Conservation (phyloP, 2,329 filamentous ascomycete species). For the Tolypocladium amazonense region DNA sequence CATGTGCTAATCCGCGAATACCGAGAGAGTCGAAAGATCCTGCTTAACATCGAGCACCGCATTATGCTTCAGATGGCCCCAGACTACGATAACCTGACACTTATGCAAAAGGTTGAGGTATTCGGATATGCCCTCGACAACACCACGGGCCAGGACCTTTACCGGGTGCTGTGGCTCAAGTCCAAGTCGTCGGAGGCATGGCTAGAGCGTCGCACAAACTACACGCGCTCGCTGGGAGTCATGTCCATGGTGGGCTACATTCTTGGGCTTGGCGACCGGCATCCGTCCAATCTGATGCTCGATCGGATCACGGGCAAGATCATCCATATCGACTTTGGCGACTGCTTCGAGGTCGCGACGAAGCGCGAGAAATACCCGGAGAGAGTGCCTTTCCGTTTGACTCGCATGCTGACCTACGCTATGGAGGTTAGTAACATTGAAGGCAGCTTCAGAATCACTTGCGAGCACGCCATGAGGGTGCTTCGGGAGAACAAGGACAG, state of each 20-base stretch:
- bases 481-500: conserved; percentile 96
- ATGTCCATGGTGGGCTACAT: conserved; percentile 99
- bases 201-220: conserved; percentile 97
- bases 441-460: conserved; percentile 95
- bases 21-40: conserved; percentile 89
- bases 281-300: conserved; percentile 96
- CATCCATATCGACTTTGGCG: conserved; percentile 97
- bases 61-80: conserved; percentile 99
- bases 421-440: conserved; percentile 99
- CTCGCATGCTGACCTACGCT: conserved; percentile 96
- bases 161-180: conserved; percentile 97
- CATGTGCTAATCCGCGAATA: conserved; percentile 97
- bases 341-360: conserved; percentile 99
- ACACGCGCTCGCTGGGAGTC: conserved; percentile 90
- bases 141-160: conserved; percentile 95
- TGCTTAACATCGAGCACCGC: conserved; percentile 97
- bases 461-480: conserved; percentile 96
- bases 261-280: conserved; percentile 86
- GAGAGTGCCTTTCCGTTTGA: conserved; percentile 92
- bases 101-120: conserved; percentile 99
- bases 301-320: conserved; percentile 94
- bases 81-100: conserved; percentile 93
- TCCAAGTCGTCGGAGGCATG: conserved; percentile 96
- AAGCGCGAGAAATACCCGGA: conserved; percentile 99
- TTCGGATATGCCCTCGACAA: conserved; percentile 99